A percentile compares a stretch with the other conserved stretches of the same genome.
These are phyloP conservation scores for Mortierella sp. DNA, from an alignment of 371 early-diverging fungal species.

Conservation along the genomic window DNA sequence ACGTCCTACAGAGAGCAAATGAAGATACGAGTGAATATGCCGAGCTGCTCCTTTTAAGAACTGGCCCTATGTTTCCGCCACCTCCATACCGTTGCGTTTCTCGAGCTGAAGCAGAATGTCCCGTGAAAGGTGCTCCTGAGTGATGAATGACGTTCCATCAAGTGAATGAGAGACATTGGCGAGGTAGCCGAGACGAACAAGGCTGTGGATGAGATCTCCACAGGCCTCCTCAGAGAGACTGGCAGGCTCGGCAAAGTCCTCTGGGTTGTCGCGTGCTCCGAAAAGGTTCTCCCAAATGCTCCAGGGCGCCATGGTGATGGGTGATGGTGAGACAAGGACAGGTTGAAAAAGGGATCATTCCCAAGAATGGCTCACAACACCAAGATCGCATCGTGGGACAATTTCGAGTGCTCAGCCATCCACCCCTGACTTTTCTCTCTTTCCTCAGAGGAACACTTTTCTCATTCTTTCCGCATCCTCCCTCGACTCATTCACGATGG, in stretches of 20 bases:
- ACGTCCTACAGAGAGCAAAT: constrained; percentile 16
- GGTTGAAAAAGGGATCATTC: constrained; percentile 2
- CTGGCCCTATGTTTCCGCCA: neutral
- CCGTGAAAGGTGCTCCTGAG: constrained; percentile 31
- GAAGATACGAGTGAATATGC: neutral
- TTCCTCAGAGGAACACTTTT: neutral
- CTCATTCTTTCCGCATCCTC: neutral
- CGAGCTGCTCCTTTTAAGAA: neutral
- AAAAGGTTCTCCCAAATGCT: constrained; percentile 43
- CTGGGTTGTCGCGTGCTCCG: constrained; percentile 24
- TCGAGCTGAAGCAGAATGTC: constrained; percentile 30
- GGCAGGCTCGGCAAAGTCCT: constrained; percentile 28
- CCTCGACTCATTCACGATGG: constrained; percentile 14
- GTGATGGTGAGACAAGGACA: too few relatives aligned
- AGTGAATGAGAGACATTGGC: constrained; percentile 27
- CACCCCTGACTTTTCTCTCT: neutral
- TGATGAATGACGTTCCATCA: constrained; percentile 46
- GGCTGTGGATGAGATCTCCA: constrained; percentile 36
- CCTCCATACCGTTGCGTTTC: constrained; percentile 21
- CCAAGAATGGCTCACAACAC: constrained; percentile 14
- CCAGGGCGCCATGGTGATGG: constrained; percentile 10
- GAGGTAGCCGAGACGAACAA: constrained; percentile 41
- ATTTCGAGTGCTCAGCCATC: neutral
- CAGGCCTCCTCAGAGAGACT: constrained; percentile 46
- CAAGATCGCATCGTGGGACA: neutral